Base-by-base conservation (phyloP, 345 rosid species). In the Abelmoschus esculentus region DNA sequence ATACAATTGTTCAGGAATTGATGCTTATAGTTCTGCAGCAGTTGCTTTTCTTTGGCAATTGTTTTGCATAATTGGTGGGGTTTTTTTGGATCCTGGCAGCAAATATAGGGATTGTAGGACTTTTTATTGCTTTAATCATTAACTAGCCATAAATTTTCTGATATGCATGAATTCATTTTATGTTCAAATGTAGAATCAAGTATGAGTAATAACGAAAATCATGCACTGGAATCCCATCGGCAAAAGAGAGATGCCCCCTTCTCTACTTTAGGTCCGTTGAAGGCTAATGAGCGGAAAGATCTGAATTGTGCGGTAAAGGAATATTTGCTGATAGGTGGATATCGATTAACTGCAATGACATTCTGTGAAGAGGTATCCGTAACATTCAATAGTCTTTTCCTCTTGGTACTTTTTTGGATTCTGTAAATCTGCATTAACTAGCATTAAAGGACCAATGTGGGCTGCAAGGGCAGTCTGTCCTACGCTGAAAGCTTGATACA, bases 301-400 rank as follows among this genome's bases (percentile, higher is more conserved):
- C 88, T 93, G 75, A 93, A 91, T 75, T 93, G 90, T 81, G 98
- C 95, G 6, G 89, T 93, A 70, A 91, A 93, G 83, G 97, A 93
- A 75, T 93, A 93, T 84, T 85, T 93, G 77, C 91, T 91, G 73
- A 66, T 93, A 69, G 98, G 96, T 68, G 98, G 98, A 59, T 93
- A 91, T 75, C 84, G 97, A 78, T 91, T 91, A 74, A 86, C 97
- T 38, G 95, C 97, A 58, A 93, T 93, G 98, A 93, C 97, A 67
- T 93, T 91, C 74, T 93, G 86, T 76, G 98, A 91, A 79, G 97
- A 93, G 88, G 98, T 93, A 79, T 74, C 61, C 73, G 26, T 32
- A 14, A 76, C 9, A 53, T 54, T 63, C 36, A 40, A 50, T 60
- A 69, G 15, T 54, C 14, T 3, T 66, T 66, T 47, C 13, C 10